phyloP scores from a whole-genome alignment of 805 yeast genomes.

The Zygosaccharomyces rouxii region DNA sequence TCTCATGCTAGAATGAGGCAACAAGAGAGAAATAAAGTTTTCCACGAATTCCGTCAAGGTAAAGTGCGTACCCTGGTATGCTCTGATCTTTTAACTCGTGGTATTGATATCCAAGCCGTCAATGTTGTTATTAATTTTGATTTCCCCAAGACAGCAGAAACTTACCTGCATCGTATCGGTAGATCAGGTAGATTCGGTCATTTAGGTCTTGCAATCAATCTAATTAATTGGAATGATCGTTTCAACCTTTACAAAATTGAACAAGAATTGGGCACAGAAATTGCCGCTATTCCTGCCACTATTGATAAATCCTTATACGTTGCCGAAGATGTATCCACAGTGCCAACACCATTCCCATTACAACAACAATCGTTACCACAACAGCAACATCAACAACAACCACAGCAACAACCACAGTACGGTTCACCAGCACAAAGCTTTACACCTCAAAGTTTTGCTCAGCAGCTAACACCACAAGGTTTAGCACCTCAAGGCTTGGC shows the following conservation, averaged over 20 bases:
- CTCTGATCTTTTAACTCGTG: conserved; percentile 93
- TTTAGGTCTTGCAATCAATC: conserved; percentile 93
- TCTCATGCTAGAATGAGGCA: conserved; percentile 98
- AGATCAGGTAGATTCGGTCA: conserved; percentile 99
- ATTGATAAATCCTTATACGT: conserved; percentile 89
- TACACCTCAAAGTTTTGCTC: conserved; percentile 11
- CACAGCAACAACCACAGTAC: conserved; percentile 24
- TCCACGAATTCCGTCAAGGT: conserved; percentile 98
- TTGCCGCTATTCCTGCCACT: conserved; percentile 91
- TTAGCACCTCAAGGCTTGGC: conserved; percentile 12
- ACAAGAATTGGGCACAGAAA: conserved; percentile 95
- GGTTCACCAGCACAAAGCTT: conserved; percentile 26
- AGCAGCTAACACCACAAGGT: conserved; percentile 10
- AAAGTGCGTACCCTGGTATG: conserved; percentile 96
- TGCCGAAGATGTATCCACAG: conserved; percentile 64
- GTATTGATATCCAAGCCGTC: conserved; percentile 98
- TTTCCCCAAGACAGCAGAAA: conserved; percentile 97
- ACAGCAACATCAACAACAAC: conserved; percentile 26
- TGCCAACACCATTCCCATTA: conserved; percentile 87
- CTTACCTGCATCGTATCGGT: conserved; percentile 96
- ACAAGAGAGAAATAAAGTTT: conserved; percentile 93
- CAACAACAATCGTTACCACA: conserved; percentile 35
- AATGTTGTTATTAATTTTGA: conserved; percentile 97
- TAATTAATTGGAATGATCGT: conserved; percentile 95
- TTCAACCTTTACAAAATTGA: conserved; percentile 90